phyloP scores from a whole-genome alignment of 1,139 yeast species.

The Suhomyces ambrosiae region DNA sequence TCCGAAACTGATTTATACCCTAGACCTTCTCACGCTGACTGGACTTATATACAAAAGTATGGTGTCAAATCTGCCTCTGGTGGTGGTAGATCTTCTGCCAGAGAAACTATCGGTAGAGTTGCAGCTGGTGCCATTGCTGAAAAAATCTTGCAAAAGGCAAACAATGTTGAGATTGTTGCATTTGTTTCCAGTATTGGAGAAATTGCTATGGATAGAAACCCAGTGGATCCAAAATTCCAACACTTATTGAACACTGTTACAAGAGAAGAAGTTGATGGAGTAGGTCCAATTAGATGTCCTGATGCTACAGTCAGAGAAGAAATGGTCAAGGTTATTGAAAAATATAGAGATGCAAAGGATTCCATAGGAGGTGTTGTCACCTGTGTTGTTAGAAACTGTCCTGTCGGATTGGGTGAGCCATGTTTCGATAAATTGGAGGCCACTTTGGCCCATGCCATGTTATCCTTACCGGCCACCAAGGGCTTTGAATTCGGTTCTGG shows the following conservation, averaged over 20 bases:
- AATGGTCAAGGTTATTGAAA: conserved; percentile 87
- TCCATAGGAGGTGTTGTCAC: conserved; percentile 98
- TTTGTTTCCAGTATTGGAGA: conserved; percentile 91
- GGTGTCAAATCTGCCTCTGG: conserved; percentile 94
- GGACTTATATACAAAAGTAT: conserved; percentile 86
- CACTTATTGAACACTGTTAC: conserved; percentile 72
- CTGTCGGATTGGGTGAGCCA: conserved; percentile 95
- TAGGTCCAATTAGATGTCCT: conserved; percentile 95
- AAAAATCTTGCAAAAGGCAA: conserved; percentile 73
- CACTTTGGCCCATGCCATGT: conserved; percentile 92
- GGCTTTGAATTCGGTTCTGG: conserved; percentile 98
- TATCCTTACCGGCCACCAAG: conserved; percentile 95
- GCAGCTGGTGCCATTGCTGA: conserved; percentile 99
- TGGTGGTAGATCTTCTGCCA: conserved; percentile 95
- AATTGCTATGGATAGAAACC: conserved; percentile 72
- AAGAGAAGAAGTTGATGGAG: conserved; percentile 82
- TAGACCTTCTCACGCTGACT: conserved; percentile 97
- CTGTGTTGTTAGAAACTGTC: conserved; percentile 92
- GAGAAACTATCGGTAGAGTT: conserved; percentile 97
- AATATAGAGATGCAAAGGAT: conserved; percentile 83
- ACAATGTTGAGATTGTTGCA: conserved; percentile 91
- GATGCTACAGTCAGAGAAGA: conserved; percentile 67
- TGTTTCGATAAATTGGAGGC: conserved; percentile 97
- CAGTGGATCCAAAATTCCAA: conserved; percentile 65
- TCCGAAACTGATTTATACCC: conserved; percentile 94